Conservation (phyloP, 2,329 filamentous ascomycete genomes). For the Colletotrichum euphorbiae region DNA sequence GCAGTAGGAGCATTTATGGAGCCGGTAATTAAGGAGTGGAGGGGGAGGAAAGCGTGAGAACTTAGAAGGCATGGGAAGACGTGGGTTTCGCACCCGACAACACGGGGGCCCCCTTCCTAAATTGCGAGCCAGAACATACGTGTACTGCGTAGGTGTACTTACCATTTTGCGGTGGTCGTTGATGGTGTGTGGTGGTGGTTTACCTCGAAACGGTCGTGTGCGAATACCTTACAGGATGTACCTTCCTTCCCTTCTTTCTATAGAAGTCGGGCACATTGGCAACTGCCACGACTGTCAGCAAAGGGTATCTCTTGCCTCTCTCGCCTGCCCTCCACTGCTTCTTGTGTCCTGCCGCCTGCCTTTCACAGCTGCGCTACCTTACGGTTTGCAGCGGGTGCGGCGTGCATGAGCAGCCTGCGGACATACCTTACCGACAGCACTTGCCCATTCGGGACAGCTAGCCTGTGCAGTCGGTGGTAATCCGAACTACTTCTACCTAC, state of each 20-base stretch:
- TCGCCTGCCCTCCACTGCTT: not conserved
- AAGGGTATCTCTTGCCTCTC: not conserved
- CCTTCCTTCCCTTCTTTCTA: too few species aligned
- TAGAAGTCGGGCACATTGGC: too few species aligned
- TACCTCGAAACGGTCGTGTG: too few species aligned
- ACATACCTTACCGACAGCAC: slow-evolving; percentile 2
- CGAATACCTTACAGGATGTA: too few species aligned
- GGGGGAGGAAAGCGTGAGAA: slow-evolving; percentile 19
- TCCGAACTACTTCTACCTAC: not conserved
- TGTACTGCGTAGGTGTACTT: not conserved
- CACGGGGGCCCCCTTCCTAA: slow-evolving; percentile 22
- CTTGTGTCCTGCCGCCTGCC: not conserved
- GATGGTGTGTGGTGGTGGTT: too few species aligned
- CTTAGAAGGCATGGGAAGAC: not conserved
- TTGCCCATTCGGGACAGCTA: slow-evolving; percentile 3
- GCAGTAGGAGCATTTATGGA: slow-evolving; percentile 37
- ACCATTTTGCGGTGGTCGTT: not conserved
- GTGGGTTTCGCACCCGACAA: slow-evolving; percentile 18
- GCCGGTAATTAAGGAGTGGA: slow-evolving; percentile 32
- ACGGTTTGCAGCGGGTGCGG: slow-evolving; percentile 6
- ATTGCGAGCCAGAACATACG: too few species aligned
- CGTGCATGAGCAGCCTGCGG: slow-evolving; percentile 6
- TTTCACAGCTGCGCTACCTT: too few species aligned
- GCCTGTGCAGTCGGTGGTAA: slow-evolving; percentile 17
- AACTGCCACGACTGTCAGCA: not conserved